Evolutionary conservation across 257 asterid genomes (phyloP).

Genomic region (Solanum paucissectum): DNA sequence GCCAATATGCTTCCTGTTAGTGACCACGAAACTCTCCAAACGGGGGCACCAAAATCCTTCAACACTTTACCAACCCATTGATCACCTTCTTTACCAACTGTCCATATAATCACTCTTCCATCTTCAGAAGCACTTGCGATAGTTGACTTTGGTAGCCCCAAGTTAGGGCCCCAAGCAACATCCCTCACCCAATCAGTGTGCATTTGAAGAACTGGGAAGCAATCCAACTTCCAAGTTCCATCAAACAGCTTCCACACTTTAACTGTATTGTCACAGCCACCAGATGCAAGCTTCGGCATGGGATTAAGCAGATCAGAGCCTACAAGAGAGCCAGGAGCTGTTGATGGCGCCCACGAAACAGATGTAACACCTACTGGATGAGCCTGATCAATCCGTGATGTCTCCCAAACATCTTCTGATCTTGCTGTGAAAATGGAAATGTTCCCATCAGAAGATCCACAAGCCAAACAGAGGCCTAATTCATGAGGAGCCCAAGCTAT

Average conservation of each 20-base stretch:
- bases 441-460: slow-evolving; percentile 72
- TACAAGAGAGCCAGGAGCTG: slow-evolving; percentile 48
- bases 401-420: slow-evolving; percentile 61
- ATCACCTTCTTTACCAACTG: slow-evolving; percentile 38
- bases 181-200: slow-evolving; percentile 66
- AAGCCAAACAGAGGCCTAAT: slow-evolving; percentile 50
- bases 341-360: slow-evolving; percentile 63
- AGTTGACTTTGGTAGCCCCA: slow-evolving; percentile 62
- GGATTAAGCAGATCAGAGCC: slow-evolving; percentile 28
- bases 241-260: slow-evolving; percentile 57
- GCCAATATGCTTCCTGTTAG: slow-evolving; percentile 62
- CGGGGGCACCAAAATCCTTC: slow-evolving; percentile 48
- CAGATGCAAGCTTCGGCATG: slow-evolving; percentile 51
- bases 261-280: slow-evolving; percentile 62
- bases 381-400: slow-evolving; percentile 50
- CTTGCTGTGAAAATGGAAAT: slow-evolving; percentile 46
- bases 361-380: slow-evolving; percentile 72
- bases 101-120: slow-evolving; percentile 54
- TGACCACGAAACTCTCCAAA: slow-evolving; percentile 70
- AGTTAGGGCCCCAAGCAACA: slow-evolving; percentile 64
- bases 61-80: slow-evolving; percentile 51
- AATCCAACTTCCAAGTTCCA: slow-evolving; percentile 58
- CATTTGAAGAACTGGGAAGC: slow-evolving; percentile 56
- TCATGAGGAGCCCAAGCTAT: slow-evolving; percentile 80
- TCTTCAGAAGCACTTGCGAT: slow-evolving; percentile 61